Percentiles rank a stretch among this genome's conserved stretches.
Conservation (phyloP, 2,329 filamentous ascomycete genomes). For the Colletotrichum echinochloae region DNA sequence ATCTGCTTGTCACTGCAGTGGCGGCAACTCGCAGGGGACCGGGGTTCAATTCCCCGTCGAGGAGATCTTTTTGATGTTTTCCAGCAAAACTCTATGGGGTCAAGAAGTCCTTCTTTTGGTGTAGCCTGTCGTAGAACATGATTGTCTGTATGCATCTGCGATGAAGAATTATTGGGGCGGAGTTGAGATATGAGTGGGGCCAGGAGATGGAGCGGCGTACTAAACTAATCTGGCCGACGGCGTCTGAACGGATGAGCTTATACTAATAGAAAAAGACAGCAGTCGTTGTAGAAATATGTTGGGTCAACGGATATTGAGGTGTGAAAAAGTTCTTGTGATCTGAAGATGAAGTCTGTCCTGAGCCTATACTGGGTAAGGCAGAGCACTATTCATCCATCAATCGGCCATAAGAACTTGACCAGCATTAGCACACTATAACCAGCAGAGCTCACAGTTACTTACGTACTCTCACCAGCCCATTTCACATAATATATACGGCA, state of each 20-base stretch:
- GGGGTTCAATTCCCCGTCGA: constrained; percentile 41
- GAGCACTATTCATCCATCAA: not conserved
- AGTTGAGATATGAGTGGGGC: not conserved
- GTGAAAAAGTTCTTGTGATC: fast-evolving
- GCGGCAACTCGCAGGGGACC: constrained; percentile 37
- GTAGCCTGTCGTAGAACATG: not conserved
- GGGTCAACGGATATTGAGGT: not conserved
- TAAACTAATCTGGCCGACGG: too few relatives aligned
- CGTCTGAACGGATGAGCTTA: not conserved
- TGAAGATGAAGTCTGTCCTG: not conserved
- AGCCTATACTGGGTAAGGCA: not conserved
- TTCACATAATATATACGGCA: not conserved
- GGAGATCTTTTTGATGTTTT: constrained; percentile 7
- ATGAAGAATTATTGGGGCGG: too few relatives aligned
- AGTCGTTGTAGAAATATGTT: not conserved
- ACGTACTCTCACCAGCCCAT: not conserved
- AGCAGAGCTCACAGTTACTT: too few relatives aligned
- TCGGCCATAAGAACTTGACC: not conserved
- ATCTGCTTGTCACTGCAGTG: constrained; percentile 32
- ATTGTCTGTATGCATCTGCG: not conserved
- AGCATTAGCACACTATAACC: not conserved
- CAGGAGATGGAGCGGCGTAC: not conserved
- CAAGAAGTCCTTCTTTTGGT: not conserved
- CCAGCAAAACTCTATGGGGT: not conserved
- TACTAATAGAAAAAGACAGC: not conserved